These are phyloP conservation scores for Boletus huronensis DNA, from an alignment of 768 basidiomycete species.

Conservation along the genomic window DNA sequence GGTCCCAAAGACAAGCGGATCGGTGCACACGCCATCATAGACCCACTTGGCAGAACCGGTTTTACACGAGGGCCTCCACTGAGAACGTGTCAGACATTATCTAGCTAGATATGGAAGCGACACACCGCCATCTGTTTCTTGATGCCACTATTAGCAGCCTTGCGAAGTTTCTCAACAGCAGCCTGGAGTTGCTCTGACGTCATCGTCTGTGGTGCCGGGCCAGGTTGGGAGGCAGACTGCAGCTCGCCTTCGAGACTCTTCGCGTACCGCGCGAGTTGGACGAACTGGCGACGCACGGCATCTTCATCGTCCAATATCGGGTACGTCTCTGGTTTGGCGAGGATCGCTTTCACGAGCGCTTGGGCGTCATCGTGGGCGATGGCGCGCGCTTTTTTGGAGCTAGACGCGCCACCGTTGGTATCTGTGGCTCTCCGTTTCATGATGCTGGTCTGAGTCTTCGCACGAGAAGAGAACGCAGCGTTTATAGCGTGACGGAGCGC, in stretches of 20 bases:
- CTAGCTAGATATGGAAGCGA: neutral
- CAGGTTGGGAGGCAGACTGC: conserved; percentile 15
- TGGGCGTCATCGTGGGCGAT: conserved; percentile 31
- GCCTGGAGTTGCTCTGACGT: conserved; percentile 36
- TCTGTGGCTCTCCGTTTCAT: conserved; percentile 39
- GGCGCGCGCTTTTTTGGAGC: conserved; percentile 30
- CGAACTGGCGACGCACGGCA: conserved; percentile 25
- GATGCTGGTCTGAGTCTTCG: neutral
- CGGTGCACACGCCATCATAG: conserved; percentile 51
- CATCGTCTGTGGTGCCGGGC: conserved; percentile 30
- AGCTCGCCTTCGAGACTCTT: conserved; percentile 30
- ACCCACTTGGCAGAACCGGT: conserved; percentile 43
- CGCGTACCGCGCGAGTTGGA: conserved; percentile 34
- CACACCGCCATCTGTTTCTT: conserved; percentile 46
- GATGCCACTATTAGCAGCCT: conserved; percentile 47
- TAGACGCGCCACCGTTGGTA: conserved; percentile 11
- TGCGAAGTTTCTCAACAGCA: conserved; percentile 44
- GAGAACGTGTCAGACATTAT: neutral
- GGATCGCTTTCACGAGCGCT: conserved; percentile 36
- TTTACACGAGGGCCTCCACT: conserved; percentile 55
- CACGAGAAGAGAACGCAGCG: neutral
- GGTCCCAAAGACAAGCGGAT: conserved; percentile 45
- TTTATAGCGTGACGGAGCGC: conserved; percentile 23
- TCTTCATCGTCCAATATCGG: conserved; percentile 35
- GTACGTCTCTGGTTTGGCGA: conserved; percentile 36